Conservation (phyloP, 169 alveolate genomes). For the Toxoplasma gondii region DNA sequence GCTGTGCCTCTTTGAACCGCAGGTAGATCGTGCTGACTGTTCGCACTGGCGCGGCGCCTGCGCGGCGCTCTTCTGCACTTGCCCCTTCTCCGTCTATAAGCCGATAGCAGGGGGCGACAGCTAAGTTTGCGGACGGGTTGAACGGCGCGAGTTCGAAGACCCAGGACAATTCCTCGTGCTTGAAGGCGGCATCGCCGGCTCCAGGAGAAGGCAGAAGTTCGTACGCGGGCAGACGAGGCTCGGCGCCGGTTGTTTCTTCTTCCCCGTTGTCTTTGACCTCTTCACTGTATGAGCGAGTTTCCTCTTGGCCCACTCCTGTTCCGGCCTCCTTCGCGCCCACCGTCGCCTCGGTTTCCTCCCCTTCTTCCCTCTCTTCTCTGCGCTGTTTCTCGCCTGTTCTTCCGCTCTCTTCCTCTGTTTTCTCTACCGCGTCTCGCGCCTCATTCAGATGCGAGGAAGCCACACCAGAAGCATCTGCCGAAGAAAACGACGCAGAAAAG, state of each 20-base stretch:
- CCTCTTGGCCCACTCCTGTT: background rate
- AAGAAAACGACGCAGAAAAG: background rate
- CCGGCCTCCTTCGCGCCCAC: background rate
- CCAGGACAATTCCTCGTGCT: background rate
- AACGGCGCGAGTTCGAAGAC: constrained; percentile 27
- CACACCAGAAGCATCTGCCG: background rate
- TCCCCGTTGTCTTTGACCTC: background rate
- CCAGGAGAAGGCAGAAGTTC: background rate
- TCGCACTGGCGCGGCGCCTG: background rate
- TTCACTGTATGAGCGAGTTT: background rate
- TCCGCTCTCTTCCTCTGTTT: background rate
- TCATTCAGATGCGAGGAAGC: background rate
- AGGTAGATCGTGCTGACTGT: constrained; percentile 1
- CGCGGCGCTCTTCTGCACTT: background rate
- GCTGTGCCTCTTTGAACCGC: background rate
- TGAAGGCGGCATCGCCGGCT: background rate
- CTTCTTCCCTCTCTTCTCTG: constrained; percentile 6
- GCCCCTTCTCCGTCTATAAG: constrained; percentile 1
- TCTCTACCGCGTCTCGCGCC: background rate
- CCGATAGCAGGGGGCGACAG: background rate
- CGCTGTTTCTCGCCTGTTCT: background rate
- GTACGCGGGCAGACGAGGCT: background rate
- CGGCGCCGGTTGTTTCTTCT: background rate
- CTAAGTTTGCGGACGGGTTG: constrained; percentile 2
- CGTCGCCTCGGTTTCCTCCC: background rate